A percentile compares a stretch with the other conserved stretches of the same genome.
Evolutionary conservation across 1,139 yeast species (phyloP).

Genomic region (Candida mesenterica): DNA sequence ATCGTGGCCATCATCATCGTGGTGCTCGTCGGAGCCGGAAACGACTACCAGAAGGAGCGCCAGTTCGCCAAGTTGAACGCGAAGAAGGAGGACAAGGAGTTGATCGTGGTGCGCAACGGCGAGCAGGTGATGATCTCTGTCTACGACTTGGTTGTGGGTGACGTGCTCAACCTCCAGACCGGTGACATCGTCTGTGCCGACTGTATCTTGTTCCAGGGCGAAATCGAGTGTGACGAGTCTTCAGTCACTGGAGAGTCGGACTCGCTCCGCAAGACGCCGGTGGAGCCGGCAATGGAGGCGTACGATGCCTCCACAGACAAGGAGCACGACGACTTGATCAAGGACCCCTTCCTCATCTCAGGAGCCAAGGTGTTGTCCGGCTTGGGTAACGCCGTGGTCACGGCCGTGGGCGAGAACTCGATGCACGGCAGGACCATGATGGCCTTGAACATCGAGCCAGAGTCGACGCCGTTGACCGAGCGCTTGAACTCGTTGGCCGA

Average conservation of each 20-base stretch:
- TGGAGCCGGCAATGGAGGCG: slow-evolving; percentile 43
- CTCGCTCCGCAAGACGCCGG: slow-evolving; percentile 67
- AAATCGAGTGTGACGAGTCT: slow-evolving; percentile 87
- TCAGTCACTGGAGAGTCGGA: slow-evolving; percentile 93
- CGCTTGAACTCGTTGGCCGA: slow-evolving; percentile 83
- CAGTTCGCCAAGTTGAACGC: slow-evolving; percentile 88
- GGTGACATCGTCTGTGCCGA: slow-evolving; percentile 96
- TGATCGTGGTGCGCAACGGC: slow-evolving; percentile 76
- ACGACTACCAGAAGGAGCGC: slow-evolving; percentile 93
- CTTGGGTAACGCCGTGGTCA: slow-evolving; percentile 78
- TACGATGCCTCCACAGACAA: slow-evolving; percentile 29
- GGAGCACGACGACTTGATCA: slow-evolving; percentile 45
- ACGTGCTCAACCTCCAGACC: slow-evolving; percentile 75
- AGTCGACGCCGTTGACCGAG: slow-evolving; percentile 85
- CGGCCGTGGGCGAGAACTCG: slow-evolving; percentile 88
- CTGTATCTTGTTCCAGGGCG: slow-evolving; percentile 71
- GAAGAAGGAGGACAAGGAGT: slow-evolving; percentile 80
- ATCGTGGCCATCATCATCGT: slow-evolving; percentile 88
- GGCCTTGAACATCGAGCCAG: slow-evolving; percentile 70
- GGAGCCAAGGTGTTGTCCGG: slow-evolving; percentile 91
- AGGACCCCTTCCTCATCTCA: slow-evolving; percentile 83
- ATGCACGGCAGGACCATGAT: slow-evolving; percentile 90
- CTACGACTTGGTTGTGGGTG: slow-evolving; percentile 82
- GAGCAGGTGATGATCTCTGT: slow-evolving; percentile 68
- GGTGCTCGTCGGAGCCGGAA: slow-evolving; percentile 87